Base-by-base conservation (phyloP, 2,329 filamentous ascomycete genomes). In the Penicillium hesseltinei region DNA sequence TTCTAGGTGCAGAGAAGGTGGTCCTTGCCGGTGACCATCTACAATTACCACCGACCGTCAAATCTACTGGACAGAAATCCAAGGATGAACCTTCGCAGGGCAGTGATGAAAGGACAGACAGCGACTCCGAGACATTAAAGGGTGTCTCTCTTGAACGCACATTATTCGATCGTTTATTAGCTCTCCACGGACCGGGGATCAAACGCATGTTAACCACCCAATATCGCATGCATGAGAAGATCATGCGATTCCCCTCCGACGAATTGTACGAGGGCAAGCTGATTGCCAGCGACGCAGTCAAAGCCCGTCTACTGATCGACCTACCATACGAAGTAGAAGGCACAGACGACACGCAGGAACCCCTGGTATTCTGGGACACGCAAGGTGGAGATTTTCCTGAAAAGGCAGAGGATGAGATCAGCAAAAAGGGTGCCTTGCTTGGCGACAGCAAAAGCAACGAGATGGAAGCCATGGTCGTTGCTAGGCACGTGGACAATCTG, bases 161-260 rank as follows among this genome's bases (percentile, higher is more conserved):
- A 0, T 81, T 99, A 31, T 99, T 99, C 73, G 93, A 97, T 73
- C 84, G 94, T 29, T 81, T 99, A 42, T 81, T 99, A 44, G 81
- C 83, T 5, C 79, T 97, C 17, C 90, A 99, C 71, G 94, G 94
- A 0, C 77, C 86, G 1, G 80, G 80, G 5, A 92, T 99, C 77
- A 97, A 97, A 78, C 83, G 90, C 51, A 96, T 97, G 90, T 84
- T 99, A 25, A 97, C 91, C 4, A 96, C 89, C 5, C 94, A 99
- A 77, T 99, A 99, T 74, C 91, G 94, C 38, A 99, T 99, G 94
- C 92, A 99, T 71, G 89, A 96, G 69, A 86, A 82, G 53, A 97
- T 99, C 67, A 97, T 97, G 92, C 83, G 86, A 7, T 99, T 97
- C 68, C 93, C 94, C 0, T 97, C 93, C 0, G 84, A 90, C 60